Percentiles rank a stretch among this genome's conserved stretches.
phyloP scores from a whole-genome alignment of 2,329 filamentous ascomycete species.

The Xylaria sp. region DNA sequence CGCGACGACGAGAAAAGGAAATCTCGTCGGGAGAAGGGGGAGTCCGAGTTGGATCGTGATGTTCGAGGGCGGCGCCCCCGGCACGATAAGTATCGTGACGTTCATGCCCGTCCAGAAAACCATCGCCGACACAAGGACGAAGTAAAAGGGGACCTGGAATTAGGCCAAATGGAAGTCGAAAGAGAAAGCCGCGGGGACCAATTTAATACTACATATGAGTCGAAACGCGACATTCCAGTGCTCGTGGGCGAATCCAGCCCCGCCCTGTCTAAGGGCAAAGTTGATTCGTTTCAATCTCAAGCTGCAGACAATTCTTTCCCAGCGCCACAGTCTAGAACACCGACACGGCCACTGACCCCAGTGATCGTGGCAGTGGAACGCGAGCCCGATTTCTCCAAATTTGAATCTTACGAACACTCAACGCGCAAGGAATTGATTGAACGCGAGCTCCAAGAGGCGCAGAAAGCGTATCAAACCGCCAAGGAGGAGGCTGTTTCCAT shows the following conservation, averaged over 20 bases:
- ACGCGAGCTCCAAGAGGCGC: constrained; percentile 41
- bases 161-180: constrained; percentile 30
- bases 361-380: constrained; percentile 49
- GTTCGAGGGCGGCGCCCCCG: constrained; percentile 21
- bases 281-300: constrained; percentile 57
- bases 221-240: constrained; percentile 28
- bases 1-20: constrained; percentile 22
- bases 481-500: constrained; percentile 46
- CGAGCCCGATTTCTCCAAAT: constrained; percentile 44
- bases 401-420: constrained; percentile 33
- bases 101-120: constrained; percentile 29
- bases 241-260: constrained; percentile 24
- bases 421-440: constrained; percentile 50
- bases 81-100: constrained; percentile 28
- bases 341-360: constrained; percentile 43
- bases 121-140: constrained; percentile 22
- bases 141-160: constrained; percentile 15
- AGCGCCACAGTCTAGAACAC: constrained; percentile 38
- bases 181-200: constrained; percentile 19
- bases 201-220: constrained; percentile 11
- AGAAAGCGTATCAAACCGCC: constrained; percentile 41
- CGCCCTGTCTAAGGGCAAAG: constrained; percentile 28
- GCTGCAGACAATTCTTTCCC: constrained; percentile 49
- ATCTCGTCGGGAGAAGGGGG: constrained; percentile 21
- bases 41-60: constrained; percentile 18